Evolutionary conservation across 2,329 filamentous ascomycete genomes (phyloP).

Genomic region (Metarhizium brunneum): DNA sequence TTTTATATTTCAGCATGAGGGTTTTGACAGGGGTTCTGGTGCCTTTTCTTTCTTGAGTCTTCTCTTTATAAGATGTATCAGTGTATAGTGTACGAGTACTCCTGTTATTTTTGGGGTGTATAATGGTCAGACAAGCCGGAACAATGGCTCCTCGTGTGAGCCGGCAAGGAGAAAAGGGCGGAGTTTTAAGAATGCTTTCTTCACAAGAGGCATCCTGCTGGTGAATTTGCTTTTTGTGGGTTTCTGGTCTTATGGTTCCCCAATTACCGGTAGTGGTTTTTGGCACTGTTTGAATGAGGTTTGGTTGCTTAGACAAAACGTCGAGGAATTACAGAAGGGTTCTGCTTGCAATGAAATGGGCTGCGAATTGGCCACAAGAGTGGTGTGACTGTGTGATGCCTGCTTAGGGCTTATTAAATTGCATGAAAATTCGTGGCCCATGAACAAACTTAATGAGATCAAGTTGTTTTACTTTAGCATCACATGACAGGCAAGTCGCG

Average conservation of each 20-base stretch:
- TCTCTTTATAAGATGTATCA: background rate
- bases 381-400: too few relatives aligned
- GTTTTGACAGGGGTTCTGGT: background rate
- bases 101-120: background rate
- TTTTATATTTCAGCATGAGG: background rate
- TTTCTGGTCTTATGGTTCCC: background rate
- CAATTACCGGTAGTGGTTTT: background rate
- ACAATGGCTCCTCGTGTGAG: background rate
- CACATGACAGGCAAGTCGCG: too few relatives aligned
- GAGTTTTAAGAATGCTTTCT: background rate
- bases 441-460: too few relatives aligned
- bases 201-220: background rate
- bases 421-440: too few relatives aligned
- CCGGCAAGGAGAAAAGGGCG: background rate
- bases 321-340: background rate
- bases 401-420: too few relatives aligned
- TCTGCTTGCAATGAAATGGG: background rate
- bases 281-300: slow-evolving; percentile 3
- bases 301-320: background rate
- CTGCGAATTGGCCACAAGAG: too few relatives aligned
- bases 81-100: slow-evolving; percentile 1
- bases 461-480: too few relatives aligned
- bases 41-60: background rate
- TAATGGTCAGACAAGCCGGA: background rate
- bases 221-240: background rate